Percentiles rank a stretch among this genome's conserved stretches.
phyloP scores from a whole-genome alignment of 2,329 filamentous ascomycete genomes.

The Apiospora marii region DNA sequence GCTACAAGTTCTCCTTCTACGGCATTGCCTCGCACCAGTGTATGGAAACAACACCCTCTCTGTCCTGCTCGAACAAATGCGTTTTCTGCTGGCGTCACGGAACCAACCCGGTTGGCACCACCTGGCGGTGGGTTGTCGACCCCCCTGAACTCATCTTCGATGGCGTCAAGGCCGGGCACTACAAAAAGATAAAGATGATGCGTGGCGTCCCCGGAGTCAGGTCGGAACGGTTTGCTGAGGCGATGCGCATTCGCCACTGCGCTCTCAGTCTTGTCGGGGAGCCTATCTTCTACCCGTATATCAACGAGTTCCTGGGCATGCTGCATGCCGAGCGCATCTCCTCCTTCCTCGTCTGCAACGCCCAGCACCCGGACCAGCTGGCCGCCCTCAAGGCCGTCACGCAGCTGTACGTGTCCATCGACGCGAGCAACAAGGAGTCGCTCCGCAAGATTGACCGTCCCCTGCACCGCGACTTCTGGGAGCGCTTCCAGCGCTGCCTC shows the following conservation, averaged over 20 bases:
- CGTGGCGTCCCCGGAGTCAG: constrained; percentile 91
- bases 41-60: constrained; percentile 96
- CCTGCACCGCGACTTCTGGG: constrained; percentile 96
- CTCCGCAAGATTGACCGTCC: constrained; percentile 90
- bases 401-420: constrained; percentile 95
- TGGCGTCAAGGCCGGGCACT: constrained; percentile 90
- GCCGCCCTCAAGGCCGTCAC: constrained; percentile 84
- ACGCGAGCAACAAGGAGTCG: constrained; percentile 89
- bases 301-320: constrained; percentile 88
- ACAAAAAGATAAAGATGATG: constrained; percentile 98
- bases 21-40: constrained; percentile 96
- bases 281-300: constrained; percentile 98
- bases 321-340: constrained; percentile 88
- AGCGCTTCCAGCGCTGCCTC: constrained; percentile 89
- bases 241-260: constrained; percentile 92
- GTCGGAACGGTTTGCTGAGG: constrained; percentile 90
- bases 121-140: constrained; percentile 96
- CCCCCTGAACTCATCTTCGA: constrained; percentile 88
- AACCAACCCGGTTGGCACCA: constrained; percentile 95
- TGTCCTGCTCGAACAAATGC: constrained; percentile 97
- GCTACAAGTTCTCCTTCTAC: constrained; percentile 98
- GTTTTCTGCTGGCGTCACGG: constrained; percentile 99
- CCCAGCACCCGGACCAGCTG: constrained; percentile 92
- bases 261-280: constrained; percentile 92
- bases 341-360: constrained; percentile 95